Evolutionary conservation across 2,329 filamentous ascomycete genomes (phyloP).

Genomic region (Aureobasidium musti): DNA sequence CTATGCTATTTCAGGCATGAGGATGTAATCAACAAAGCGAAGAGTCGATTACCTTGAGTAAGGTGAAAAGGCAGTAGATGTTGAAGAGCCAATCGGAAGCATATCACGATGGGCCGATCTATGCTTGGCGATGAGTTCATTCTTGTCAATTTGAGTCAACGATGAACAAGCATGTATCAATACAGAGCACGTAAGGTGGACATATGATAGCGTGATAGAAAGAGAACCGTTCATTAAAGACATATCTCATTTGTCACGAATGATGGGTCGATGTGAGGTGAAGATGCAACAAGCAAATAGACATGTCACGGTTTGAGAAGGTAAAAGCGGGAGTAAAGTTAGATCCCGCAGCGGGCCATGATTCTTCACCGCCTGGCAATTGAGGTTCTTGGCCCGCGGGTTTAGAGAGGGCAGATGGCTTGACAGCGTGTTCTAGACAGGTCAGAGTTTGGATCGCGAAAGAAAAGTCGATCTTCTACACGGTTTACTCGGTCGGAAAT

Average conservation of each 20-base stretch:
- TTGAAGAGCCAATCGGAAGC: background rate
- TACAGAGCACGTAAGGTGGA: background rate
- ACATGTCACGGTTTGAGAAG: conserved; percentile 14
- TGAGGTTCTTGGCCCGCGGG: conserved; percentile 16
- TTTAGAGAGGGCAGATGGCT: conserved; percentile 10
- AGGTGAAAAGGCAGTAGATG: background rate
- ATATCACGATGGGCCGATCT: background rate
- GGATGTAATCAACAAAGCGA: no score
- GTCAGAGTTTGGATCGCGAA: conserved; percentile 24
- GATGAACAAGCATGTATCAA: background rate
- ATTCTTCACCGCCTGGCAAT: conserved; percentile 21
- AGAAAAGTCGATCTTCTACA: conserved; percentile 16
- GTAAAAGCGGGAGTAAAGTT: conserved; percentile 16
- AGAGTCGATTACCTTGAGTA: background rate
- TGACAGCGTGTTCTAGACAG: conserved; percentile 12
- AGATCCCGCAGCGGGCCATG: conserved; percentile 1
- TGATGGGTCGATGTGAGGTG: background rate
- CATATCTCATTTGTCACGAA: background rate
- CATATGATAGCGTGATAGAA: background rate
- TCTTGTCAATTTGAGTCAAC: background rate
- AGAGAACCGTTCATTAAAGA: background rate
- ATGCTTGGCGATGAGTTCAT: conserved; percentile 4
- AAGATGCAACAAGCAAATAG: background rate
- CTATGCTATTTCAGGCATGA: no score
- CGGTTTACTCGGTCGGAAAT: background rate